Base-by-base conservation (phyloP, 306 rosid genomes). In the Quercus agrifolia region DNA sequence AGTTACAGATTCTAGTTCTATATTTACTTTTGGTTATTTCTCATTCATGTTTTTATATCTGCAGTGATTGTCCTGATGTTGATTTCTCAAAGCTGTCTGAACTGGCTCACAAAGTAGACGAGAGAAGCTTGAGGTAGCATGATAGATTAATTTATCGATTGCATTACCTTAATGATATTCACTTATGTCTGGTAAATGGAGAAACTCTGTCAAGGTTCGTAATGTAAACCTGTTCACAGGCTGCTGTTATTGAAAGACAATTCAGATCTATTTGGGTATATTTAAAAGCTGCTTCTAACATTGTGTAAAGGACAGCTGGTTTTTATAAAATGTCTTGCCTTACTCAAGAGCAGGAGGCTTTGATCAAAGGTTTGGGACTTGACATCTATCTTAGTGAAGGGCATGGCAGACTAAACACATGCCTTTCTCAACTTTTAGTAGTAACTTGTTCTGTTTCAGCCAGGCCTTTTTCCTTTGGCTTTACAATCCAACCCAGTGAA, bases 51-150 rank as follows among this genome's bases (percentile, higher is more conserved):
- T 35, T 51, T 20, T 73, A 20, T 74, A 52, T 81, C 9, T 80
- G 46, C 70, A 92, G 93, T 69, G 93, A 89, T 44, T 57, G 25
- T 23, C 27, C 80, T 23, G 80, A 71, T 56, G 14, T 76, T 35
- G 86, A 88, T 67, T 83, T 79, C 66, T 17, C 59, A 54, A 80
- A 62, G 77, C 66, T 87, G 88, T 77, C 86, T 71, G 3, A 61
- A 30, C 79, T 92, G 71, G 89, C 79, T 74, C 82, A 31, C 21
- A 79, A 78, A 75, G 33, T 86, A 76, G 83, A 85, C 76, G 79
- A 84, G 49, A 83, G 77, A 77, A 92, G 94, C 77, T 25, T 74
- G 18, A 70, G 94, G 97, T 91, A 88, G 33, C 38, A 70, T 81
- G 14, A 9, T 30, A 62, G 20, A n/a, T 80, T 77, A 19, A 44